Evolutionary conservation across 1,284 basidiomycete species (phyloP).

Genomic region (Rhodofomes roseus): DNA sequence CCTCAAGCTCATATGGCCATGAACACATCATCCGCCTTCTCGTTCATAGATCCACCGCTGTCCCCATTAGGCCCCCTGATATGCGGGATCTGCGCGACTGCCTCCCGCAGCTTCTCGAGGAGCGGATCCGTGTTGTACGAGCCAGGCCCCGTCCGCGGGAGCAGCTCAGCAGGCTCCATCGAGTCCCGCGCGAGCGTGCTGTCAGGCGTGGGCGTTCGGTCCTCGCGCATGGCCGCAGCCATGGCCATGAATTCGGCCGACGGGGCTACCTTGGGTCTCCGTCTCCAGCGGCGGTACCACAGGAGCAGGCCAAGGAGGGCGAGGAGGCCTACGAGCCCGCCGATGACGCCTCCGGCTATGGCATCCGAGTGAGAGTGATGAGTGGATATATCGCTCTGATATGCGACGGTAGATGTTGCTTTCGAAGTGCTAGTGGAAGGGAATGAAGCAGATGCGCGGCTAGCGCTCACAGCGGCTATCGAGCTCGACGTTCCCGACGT

Average conservation of each 20-base stretch:
- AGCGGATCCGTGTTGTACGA: not conserved
- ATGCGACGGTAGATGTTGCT: not conserved
- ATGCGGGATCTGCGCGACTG: not conserved
- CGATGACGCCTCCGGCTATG: conserved; percentile 19
- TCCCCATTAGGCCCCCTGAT: not conserved
- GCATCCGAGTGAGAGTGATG: conserved; percentile 5
- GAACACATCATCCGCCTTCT: too few species aligned
- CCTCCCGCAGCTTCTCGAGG: not conserved
- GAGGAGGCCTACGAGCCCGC: conserved; percentile 6
- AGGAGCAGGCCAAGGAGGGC: conserved; percentile 1
- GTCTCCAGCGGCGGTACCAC: conserved; percentile 4
- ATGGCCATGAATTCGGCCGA: conserved; percentile 23
- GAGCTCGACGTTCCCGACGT: too few species aligned
- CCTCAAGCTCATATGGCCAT: too few species aligned
- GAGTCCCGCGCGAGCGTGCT: not conserved
- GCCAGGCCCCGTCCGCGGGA: not conserved
- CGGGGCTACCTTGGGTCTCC: conserved; percentile 13
- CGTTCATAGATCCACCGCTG: not conserved
- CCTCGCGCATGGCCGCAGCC: not conserved
- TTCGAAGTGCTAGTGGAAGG: too few species aligned
- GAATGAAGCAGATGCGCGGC: too few species aligned
- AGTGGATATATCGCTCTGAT: not conserved
- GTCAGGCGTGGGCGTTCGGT: not conserved
- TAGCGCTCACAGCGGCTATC: too few species aligned
- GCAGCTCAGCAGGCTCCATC: not conserved